Base-by-base conservation (phyloP, 768 basidiomycete genomes). In the Pleurotus pulmonarius region DNA sequence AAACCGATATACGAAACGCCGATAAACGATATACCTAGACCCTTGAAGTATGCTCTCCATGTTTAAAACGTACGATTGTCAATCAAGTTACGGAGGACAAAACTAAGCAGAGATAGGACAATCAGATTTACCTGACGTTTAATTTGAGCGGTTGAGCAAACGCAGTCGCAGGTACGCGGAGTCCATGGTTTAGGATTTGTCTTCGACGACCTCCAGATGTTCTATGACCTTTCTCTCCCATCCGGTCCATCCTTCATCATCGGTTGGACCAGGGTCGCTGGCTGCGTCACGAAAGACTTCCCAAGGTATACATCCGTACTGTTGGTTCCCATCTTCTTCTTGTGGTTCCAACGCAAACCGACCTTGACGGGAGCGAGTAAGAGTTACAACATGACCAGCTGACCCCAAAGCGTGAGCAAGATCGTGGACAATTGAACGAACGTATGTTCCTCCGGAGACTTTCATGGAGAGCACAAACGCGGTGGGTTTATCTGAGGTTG, bases 391-490 rank as follows among this genome's bases (percentile, higher is more conserved):
- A 68, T 97, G 94, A 0, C 94, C 97, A 4, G 92, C 92, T 22
- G 90, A 92, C 2, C 87, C 92, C 16, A 99, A 67, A 1, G 86
- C 82, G 59, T 84, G 85, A 13, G 89, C 93, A 6, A 99, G 78
- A 68, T 99, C 97, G 68, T 98, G 94, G 43, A 95, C 88, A 61
- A 99, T 88, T 1, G 90, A 94, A 49, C 97, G 88, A 54, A 99
- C 95, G 65, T 99, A 99, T 12, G 97, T 98, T 40, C 97, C 97
- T 24, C 92, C 90, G 7, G 94, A 95, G 5, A 98, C 97, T 59
- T 79, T 88, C 94, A 99, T 96, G 55, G 81, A 83, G 60, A 99
- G 75, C 7, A 88, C 86, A 69, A 98, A 97, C 18, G 88, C 88
- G 0, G 87, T 80, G 1, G 95, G 91, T 3, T 69, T 64, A 39